Evolutionary conservation across 2,329 filamentous ascomycete genomes (phyloP), one percentile per base, ranked within the genome.

Genomic region (Pestalotiopsis sp.): DNA sequence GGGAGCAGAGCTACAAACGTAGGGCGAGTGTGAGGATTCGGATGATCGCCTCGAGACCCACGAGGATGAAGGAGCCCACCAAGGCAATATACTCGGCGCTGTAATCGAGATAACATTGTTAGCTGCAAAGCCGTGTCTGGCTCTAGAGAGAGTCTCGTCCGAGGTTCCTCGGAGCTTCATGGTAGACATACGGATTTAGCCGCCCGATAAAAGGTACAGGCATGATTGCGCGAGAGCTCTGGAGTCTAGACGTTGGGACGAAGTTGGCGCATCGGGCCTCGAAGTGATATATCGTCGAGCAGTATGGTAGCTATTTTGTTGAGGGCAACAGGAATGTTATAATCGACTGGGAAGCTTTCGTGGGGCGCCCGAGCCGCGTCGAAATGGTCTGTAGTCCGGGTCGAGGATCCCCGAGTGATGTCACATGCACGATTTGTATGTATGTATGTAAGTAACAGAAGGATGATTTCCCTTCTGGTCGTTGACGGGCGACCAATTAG

Each of bases 41-140:
- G 74, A 97, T 91, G 69, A 97, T 76, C 67, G 90, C 90, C 80
- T 99, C 96, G 72, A 97, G 85, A 60, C 89, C 86, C 68, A 98
- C 91, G 48, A 99, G 87, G 65, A 93, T 75, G 75, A 98, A 92
- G 7, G 95, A 98, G 66, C 90, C 89, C 60, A 96, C 81, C 57
- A 99, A 88, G 52, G 94, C 94, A 70, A 97, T 81, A 82, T 98
- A 98, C 82, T 99, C 94, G 80, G 87, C 87, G 79, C 92, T 94
- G 71, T 26, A 56, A 9, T 48, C 5, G 10, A 65, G 60, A 22
- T 22, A 6, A 11, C 20, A 20, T 52, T n/a, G 44, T 61, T 66
- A 30, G 22, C 68, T 35, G 30, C 30, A 4, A 62, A 64, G 66
- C 74, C 70, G 64, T 72, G 68, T 59, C 61, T 40, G 40, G n/a